phyloP scores from a whole-genome alignment of 805 yeast species.

The Torulaspora delbrueckii region DNA sequence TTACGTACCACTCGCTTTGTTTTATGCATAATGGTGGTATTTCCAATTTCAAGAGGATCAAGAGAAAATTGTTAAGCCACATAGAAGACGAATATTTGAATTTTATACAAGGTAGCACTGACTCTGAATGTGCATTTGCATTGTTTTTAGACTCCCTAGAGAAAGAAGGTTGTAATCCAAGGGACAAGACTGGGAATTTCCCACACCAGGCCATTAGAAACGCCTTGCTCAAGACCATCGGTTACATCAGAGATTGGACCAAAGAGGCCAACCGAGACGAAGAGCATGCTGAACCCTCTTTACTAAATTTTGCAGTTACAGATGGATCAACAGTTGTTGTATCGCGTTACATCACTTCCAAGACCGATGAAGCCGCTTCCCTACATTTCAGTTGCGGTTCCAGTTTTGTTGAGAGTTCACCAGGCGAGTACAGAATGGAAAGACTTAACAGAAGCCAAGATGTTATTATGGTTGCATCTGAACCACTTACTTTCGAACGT shows the following conservation, averaged over 20 bases:
- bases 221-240: constrained; percentile 72
- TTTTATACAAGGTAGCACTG: constrained; percentile 87
- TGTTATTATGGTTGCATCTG: constrained; percentile 94
- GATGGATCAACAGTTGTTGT: constrained; percentile 87
- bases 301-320: constrained; percentile 90
- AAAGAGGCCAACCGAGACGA: constrained; percentile 45
- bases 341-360: constrained; percentile 81
- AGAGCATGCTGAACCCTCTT: constrained; percentile 60
- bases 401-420: constrained; percentile 80
- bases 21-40: constrained; percentile 98
- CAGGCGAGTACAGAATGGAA: constrained; percentile 93
- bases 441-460: constrained; percentile 87
- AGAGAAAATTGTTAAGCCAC: constrained; percentile 65
- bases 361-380: constrained; percentile 93
- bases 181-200: constrained; percentile 41
- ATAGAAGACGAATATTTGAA: constrained; percentile 76
- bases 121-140: constrained; percentile 93
- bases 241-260: constrained; percentile 74
- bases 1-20: constrained; percentile 78
- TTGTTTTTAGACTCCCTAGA: constrained; percentile 71
- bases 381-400: constrained; percentile 93
- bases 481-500: constrained; percentile 92
- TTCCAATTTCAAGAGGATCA: constrained; percentile 65
- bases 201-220: constrained; percentile 55
- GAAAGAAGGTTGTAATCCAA: constrained; percentile 72